A percentile compares a stretch with the other conserved stretches of the same genome.
phyloP scores from a whole-genome alignment of 2,329 filamentous ascomycete genomes.

The Chrysoporthe cubensis region DNA sequence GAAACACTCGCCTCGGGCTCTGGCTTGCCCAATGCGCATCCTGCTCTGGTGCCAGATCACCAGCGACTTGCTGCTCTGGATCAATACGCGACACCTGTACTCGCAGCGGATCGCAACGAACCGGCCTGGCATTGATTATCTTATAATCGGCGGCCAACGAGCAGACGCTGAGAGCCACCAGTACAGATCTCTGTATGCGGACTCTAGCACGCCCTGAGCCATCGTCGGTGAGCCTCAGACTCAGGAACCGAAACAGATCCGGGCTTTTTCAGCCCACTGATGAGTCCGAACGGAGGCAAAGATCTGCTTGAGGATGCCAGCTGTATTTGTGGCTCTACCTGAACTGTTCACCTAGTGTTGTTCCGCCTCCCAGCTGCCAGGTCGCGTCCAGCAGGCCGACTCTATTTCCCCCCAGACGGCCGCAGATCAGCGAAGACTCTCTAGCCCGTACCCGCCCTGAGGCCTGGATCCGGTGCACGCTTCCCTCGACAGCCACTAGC shows the following conservation, averaged over 20 bases:
- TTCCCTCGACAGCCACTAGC: not conserved
- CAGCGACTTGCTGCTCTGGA: too few relatives aligned
- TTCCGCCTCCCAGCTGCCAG: not conserved
- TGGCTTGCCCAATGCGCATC: too few relatives aligned
- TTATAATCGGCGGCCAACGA: not conserved
- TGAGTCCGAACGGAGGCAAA: not conserved
- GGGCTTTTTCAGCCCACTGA: not conserved
- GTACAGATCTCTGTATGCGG: too few relatives aligned
- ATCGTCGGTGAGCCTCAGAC: too few relatives aligned
- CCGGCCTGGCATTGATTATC: not conserved
- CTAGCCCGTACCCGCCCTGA: not conserved
- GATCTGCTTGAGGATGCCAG: not conserved
- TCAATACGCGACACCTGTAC: too few relatives aligned
- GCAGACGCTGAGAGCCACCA: not conserved
- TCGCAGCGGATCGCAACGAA: too few relatives aligned
- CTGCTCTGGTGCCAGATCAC: too few relatives aligned
- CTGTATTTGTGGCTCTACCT: too few relatives aligned
- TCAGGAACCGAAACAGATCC: not conserved
- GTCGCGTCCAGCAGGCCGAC: not conserved
- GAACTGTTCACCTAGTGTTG: rapidly evolving
- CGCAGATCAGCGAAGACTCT: not conserved
- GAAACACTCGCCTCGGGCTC: too few relatives aligned
- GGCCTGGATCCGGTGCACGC: not conserved
- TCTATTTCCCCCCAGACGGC: not conserved
- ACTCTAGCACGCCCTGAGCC: too few relatives aligned